These are phyloP conservation scores for Byssoonygena ceratinophila DNA, from an alignment of 2,329 filamentous ascomycete species.

Conservation along the genomic window DNA sequence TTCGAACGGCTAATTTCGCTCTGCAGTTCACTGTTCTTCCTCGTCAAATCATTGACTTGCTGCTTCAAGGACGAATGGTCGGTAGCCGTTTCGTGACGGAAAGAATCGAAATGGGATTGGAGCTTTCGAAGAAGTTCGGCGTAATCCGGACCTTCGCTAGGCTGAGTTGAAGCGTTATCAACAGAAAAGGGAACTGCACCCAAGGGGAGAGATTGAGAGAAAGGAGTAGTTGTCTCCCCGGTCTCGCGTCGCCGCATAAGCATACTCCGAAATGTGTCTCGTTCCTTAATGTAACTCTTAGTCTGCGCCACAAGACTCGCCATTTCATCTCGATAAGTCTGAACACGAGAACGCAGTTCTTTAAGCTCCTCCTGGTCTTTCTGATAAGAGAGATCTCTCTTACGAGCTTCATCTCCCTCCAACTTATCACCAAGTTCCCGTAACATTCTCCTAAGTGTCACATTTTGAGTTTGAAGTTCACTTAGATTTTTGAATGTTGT, in stretches of 20 bases:
- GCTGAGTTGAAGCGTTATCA: constrained; percentile 40
- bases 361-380: constrained; percentile 60
- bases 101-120: constrained; percentile 79
- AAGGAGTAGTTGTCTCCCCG: constrained; percentile 51
- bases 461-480: constrained; percentile 79
- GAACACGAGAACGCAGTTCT: constrained; percentile 59
- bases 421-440: constrained; percentile 77
- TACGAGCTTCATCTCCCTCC: constrained; percentile 76
- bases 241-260: constrained; percentile 64
- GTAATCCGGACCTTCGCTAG: constrained; percentile 56
- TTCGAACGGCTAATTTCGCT: constrained; percentile 68
- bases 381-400: constrained; percentile 45
- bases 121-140: constrained; percentile 73
- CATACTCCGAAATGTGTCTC: constrained; percentile 95
- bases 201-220: constrained; percentile 60
- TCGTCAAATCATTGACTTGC: constrained; percentile 69
- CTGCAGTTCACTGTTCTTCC: constrained; percentile 72
- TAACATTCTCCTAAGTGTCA: constrained; percentile 69
- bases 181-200: constrained; percentile 40
- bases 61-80: constrained; percentile 74
- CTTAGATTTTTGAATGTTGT: constrained; percentile 77
- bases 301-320: constrained; percentile 70
- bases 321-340: constrained; percentile 74
- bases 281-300: constrained; percentile 88
- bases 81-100: constrained; percentile 71